Conservation (phyloP, 192 early-diverging fungal genomes). For the Endogone sp. region DNA sequence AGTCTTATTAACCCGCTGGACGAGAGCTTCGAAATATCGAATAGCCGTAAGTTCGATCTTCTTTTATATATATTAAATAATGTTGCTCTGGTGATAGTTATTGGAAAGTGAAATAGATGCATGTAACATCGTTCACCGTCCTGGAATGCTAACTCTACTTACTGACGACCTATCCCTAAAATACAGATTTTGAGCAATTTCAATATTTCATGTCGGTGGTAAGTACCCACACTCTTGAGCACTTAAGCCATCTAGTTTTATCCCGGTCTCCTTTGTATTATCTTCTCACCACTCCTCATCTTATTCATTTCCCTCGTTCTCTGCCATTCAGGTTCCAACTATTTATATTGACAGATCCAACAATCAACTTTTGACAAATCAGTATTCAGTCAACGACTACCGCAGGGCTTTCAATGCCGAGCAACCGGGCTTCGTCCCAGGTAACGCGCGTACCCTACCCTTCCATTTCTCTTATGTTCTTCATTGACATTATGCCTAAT, state of each 20-base stretch:
- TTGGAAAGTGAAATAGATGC: too few species aligned
- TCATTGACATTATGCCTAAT: too few species aligned
- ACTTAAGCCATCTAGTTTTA: too few species aligned
- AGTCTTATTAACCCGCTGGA: conserved; percentile 86
- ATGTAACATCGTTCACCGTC: too few species aligned
- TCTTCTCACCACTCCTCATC: neutral
- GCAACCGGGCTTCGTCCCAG: too few species aligned
- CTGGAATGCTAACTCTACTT: too few species aligned
- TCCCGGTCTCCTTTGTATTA: too few species aligned
- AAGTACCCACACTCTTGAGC: conserved; percentile 15
- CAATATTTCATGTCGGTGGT: conserved; percentile 89
- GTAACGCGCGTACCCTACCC: too few species aligned
- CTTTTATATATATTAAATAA: too few species aligned
- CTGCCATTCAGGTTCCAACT: conserved; percentile 52
- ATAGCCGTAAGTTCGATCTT: conserved; percentile 43
- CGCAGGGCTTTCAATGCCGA: conserved; percentile 34
- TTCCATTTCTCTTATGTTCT: too few species aligned
- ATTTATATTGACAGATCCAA: conserved; percentile 61
- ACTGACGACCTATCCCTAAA: too few species aligned
- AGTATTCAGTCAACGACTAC: conserved; percentile 90
- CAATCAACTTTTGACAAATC: conserved; percentile 74
- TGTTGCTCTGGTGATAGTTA: too few species aligned
- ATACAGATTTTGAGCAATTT: conserved; percentile 66
- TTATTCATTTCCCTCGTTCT: neutral
- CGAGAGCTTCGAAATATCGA: conserved; percentile 64